Base-by-base conservation (phyloP, 371 early-diverging fungal species). In the Globomyces sp. region DNA sequence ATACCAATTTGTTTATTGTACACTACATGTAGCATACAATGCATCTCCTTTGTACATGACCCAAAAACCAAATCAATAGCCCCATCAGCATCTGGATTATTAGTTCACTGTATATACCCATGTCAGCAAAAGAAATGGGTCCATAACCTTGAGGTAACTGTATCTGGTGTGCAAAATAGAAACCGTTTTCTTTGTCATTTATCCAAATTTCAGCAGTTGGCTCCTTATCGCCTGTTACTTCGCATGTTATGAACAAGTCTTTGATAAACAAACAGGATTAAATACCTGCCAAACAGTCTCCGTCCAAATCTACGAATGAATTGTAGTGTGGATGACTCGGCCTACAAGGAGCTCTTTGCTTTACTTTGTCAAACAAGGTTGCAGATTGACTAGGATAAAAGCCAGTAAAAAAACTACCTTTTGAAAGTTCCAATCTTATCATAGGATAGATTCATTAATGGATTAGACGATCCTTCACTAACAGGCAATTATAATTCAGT, bases 291-390 rank as follows among this genome's bases (percentile, higher is more conserved):
- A 89, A 71, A 71, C 96, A 96, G 77, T 96, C 96, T 39, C 95
- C 95, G 70, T 96, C 80, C 37, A 96, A 68, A 74, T 96, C 96
- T 0, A 95, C 73, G 77, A 94, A 94, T 0, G 93, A 94, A 72
- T 89, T 93, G 0, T 92, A 92, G 71, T 96, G 93, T 3, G 91
- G 92, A 61, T 84, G 71, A 6, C 90, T 73, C 47, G 90, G 83
- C 41, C 65, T 74, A 75, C 96, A 96, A 40, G 80, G 53, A 3
- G 11, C 60, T 42, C 37, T 5, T 13, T 1, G 62, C 57, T 8
- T 66, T 57, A 5, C 78, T 74, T 5, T 77, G 73, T 6, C 73
- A 74, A 85, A 65, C 64, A 88, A 24, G 24, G 24, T 24, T 24
- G 24, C 24, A 24, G 24, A 24, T 24, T 24, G 24, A 24, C 24